Conservation (phyloP, 495 filamentous ascomycete species). For the Annulohypoxylon maeteangense region DNA sequence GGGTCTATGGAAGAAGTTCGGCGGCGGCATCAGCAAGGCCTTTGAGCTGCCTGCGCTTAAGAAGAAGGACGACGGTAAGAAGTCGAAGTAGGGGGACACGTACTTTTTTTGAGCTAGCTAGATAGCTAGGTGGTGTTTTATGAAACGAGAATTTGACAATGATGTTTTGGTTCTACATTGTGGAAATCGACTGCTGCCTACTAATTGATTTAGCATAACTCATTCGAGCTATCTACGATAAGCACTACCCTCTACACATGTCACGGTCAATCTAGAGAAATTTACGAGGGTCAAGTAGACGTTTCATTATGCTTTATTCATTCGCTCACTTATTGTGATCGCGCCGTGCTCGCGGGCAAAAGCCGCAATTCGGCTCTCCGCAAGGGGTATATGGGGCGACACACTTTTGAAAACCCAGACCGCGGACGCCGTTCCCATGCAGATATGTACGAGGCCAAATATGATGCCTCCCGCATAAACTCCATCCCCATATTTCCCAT, state of each 20-base stretch:
- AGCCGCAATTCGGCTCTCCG: slow-evolving; percentile 16
- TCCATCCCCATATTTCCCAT: not conserved
- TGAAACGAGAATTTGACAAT: not conserved
- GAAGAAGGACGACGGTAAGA: slow-evolving; percentile 55
- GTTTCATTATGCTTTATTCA: not conserved
- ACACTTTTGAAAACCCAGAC: slow-evolving; percentile 8
- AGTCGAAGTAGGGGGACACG: not conserved
- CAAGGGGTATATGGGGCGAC: slow-evolving; percentile 39
- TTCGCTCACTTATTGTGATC: slow-evolving; percentile 22
- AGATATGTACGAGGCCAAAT: slow-evolving; percentile 28
- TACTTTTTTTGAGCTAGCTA: not conserved
- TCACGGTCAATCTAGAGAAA: not conserved
- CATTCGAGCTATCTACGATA: no score
- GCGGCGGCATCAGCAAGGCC: slow-evolving; percentile 68
- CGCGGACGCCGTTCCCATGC: slow-evolving; percentile 35
- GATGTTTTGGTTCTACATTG: not conserved
- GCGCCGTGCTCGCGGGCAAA: not conserved
- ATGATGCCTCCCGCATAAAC: slow-evolving; percentile 4
- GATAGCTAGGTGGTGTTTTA: not conserved
- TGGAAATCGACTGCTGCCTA: not conserved
- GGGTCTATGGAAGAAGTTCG: slow-evolving; percentile 71
- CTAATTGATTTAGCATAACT: not conserved
- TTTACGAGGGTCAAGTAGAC: not conserved
- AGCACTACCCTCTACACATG: not conserved
- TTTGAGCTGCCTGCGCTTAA: slow-evolving; percentile 84